Conservation (phyloP, 306 rosid species). For the Pachyrhizus erosus region DNA sequence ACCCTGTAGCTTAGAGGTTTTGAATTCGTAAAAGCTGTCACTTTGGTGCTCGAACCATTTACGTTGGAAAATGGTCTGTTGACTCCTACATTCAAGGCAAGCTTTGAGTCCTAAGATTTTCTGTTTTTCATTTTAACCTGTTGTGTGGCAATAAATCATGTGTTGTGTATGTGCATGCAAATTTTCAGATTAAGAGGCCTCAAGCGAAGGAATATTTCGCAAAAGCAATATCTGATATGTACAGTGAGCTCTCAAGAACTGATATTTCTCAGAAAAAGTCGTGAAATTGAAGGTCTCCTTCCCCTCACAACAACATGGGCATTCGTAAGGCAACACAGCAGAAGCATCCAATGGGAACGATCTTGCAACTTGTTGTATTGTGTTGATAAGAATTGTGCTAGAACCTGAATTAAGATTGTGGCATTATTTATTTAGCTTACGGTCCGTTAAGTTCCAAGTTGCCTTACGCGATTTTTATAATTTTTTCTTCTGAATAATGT, state of each 20-base stretch:
- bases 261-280: slow-evolving; percentile 55
- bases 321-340: neutral
- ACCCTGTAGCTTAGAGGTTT: slow-evolving; percentile 88
- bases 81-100: slow-evolving; percentile 96
- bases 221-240: slow-evolving; percentile 76
- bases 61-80: slow-evolving; percentile 86
- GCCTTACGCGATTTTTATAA: neutral
- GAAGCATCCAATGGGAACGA: slow-evolving; percentile 24
- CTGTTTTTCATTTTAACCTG: slow-evolving; percentile 6
- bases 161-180: slow-evolving; percentile 24
- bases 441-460: neutral
- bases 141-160: neutral
- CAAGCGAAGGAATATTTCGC: slow-evolving; percentile 86
- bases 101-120: slow-evolving; percentile 34
- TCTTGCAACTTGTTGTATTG: slow-evolving; percentile 30
- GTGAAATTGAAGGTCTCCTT: slow-evolving; percentile 44
- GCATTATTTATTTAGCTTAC: slow-evolving; percentile 6
- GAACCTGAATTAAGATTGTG: neutral
- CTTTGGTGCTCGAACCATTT: slow-evolving; percentile 79
- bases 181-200: slow-evolving; percentile 86
- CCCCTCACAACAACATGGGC: too few species aligned
- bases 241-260: slow-evolving; percentile 67
- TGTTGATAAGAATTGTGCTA: slow-evolving; percentile 27
- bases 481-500: slow-evolving; percentile 3
- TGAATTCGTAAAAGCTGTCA: slow-evolving; percentile 84